Percentiles rank a stretch among this genome's conserved stretches.
phyloP scores from a whole-genome alignment of 352 stramenopile genomes.

The Hyphochytrium catenoides region DNA sequence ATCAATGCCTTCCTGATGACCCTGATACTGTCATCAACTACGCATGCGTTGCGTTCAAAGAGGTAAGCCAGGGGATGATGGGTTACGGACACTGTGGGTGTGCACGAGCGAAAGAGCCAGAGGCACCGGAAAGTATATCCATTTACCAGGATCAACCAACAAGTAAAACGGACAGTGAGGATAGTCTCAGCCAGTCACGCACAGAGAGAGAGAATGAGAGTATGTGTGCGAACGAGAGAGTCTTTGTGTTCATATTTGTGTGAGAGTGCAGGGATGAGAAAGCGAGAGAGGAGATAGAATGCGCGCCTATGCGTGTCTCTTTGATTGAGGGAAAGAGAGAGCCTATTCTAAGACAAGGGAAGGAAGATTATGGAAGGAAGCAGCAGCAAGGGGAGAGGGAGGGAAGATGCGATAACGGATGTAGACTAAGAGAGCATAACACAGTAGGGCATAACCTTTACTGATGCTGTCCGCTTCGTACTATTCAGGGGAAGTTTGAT shows the following conservation, averaged over 20 bases:
- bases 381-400: too few species aligned
- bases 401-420: too few species aligned
- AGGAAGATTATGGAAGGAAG: too few species aligned
- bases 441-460: conserved; percentile 1
- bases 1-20: conserved; percentile 73
- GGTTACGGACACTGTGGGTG: not conserved
- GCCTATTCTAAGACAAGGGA: too few species aligned
- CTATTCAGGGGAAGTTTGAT: conserved; percentile 36
- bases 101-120: not conserved
- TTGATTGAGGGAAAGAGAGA: too few species aligned
- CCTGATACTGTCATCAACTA: conserved; percentile 55
- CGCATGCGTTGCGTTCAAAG: conserved; percentile 34
- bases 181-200: too few species aligned
- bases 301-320: too few species aligned
- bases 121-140: not conserved
- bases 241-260: conserved; percentile 49
- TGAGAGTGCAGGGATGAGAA: conserved; percentile 68
- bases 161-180: too few species aligned
- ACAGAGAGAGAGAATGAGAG: not conserved
- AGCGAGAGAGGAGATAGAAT: too few species aligned
- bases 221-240: not conserved
- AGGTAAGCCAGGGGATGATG: conserved; percentile 9
- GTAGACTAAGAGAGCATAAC: not conserved
- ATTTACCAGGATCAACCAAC: not conserved
- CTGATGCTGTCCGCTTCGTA: not conserved